Evolutionary conservation across 371 early-diverging fungal genomes (phyloP).

Genomic region (Cokeromyces recurvatus): DNA sequence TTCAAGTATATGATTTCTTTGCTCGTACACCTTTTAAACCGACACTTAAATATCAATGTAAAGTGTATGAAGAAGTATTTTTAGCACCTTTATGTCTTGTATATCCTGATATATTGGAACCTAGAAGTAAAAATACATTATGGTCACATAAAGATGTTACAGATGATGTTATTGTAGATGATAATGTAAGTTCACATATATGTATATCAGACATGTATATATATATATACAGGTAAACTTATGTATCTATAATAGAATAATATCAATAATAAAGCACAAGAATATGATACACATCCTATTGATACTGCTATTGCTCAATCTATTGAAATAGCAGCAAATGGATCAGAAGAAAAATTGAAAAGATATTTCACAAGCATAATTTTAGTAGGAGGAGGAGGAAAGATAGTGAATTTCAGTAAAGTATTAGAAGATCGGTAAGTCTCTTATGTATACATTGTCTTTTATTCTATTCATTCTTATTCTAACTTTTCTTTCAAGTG

Average conservation of each 20-base stretch:
- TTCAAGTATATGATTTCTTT: conserved; percentile 78
- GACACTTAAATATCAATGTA: conserved; percentile 74
- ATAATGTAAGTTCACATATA: conserved; percentile 19
- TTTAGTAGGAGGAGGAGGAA: conserved; percentile 83
- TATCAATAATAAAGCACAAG: background rate
- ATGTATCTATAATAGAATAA: too few relatives aligned
- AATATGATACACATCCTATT: conserved; percentile 44
- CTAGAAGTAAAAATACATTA: conserved; percentile 13
- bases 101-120: conserved; percentile 48
- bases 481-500: conserved; percentile 9
- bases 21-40: conserved; percentile 67
- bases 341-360: conserved; percentile 67
- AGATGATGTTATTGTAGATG: conserved; percentile 36
- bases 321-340: conserved; percentile 52
- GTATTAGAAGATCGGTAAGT: conserved; percentile 67
- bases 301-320: conserved; percentile 79
- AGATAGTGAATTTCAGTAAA: conserved; percentile 64
- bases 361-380: conserved; percentile 74
- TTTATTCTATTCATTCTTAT: too few relatives aligned
- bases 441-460: background rate
- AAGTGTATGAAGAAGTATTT: conserved; percentile 83
- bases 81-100: conserved; percentile 69
- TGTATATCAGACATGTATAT: too few relatives aligned
- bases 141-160: conserved; percentile 24
- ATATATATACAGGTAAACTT: too few relatives aligned